Evolutionary conservation across 1,284 basidiomycete species (phyloP).

Genomic region (Sutorius eximius): DNA sequence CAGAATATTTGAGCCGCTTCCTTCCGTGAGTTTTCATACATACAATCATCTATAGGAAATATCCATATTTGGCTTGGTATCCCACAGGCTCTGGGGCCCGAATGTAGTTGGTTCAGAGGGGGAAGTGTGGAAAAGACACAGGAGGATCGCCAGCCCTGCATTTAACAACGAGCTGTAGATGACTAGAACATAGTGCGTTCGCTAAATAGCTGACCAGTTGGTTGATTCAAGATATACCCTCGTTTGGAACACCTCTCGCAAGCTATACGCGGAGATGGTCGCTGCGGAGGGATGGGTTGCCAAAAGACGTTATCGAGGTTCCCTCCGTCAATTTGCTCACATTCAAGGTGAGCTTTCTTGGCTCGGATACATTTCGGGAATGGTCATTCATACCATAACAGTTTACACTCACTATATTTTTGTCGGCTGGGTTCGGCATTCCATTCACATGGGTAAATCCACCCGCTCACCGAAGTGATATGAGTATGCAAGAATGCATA

Average conservation of each 20-base stretch:
- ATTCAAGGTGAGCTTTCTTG: constrained; percentile 39
- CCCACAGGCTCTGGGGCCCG: constrained; percentile 45
- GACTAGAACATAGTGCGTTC: not conserved
- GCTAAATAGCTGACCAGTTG: not conserved
- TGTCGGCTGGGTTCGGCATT: constrained; percentile 52
- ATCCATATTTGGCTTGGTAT: not conserved
- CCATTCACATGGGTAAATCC: constrained; percentile 44
- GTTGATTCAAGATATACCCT: constrained; percentile 44
- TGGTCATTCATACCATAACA: constrained; percentile 15
- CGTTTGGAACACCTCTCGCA: constrained; percentile 45
- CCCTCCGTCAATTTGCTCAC: constrained; percentile 42
- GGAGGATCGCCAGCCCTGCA: constrained; percentile 49
- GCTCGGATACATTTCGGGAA: not conserved
- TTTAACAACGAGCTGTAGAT: constrained; percentile 49
- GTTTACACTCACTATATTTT: constrained; percentile 50
- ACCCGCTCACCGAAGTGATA: constrained; percentile 39
- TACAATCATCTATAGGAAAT: not conserved
- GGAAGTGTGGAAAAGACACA: constrained; percentile 49
- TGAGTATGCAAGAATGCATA: constrained; percentile 48
- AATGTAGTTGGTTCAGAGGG: constrained; percentile 44
- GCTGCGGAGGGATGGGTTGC: constrained; percentile 43
- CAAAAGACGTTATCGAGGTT: constrained; percentile 38
- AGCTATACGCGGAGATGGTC: constrained; percentile 48
- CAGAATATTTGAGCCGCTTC: constrained; percentile 30
- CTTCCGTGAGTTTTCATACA: constrained; percentile 5